A percentile compares a stretch with the other conserved stretches of the same genome.
phyloP scores from a whole-genome alignment of 352 stramenopile species.

The Chrysophaeum taylorii region DNA sequence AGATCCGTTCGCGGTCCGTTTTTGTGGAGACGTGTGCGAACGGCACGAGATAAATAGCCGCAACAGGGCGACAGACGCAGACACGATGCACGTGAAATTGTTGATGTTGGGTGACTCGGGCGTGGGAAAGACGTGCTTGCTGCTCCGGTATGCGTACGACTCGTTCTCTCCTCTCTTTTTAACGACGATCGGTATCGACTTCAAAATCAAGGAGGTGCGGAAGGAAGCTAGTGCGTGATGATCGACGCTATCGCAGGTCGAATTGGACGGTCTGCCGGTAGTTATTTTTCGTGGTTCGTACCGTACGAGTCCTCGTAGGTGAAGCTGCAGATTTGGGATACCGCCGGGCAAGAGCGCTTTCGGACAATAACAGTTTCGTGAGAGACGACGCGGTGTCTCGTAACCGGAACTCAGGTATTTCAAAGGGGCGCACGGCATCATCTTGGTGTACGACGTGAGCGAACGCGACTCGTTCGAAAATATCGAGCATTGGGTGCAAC shows the following conservation, averaged over 20 bases:
- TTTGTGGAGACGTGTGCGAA: too few species aligned
- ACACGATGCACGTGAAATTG: slow-evolving; percentile 96
- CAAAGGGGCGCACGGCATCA: slow-evolving; percentile 47
- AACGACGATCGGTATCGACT: slow-evolving; percentile 71
- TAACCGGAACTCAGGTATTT: slow-evolving; percentile 50
- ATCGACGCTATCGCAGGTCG: not conserved
- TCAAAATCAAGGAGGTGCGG: slow-evolving; percentile 73
- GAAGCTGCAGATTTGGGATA: slow-evolving; percentile 85
- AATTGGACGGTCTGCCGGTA: not conserved
- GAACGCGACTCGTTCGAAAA: slow-evolving; percentile 85
- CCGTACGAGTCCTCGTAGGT: slow-evolving; percentile 55
- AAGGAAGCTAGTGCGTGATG: slow-evolving; percentile 38
- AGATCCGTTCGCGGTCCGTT: too few species aligned
- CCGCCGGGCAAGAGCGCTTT: slow-evolving; percentile 85
- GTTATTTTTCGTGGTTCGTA: not conserved
- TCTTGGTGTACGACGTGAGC: slow-evolving; percentile 83
- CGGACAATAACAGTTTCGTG: slow-evolving; percentile 88
- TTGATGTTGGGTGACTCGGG: slow-evolving; percentile 90
- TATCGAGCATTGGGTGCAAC: slow-evolving; percentile 84
- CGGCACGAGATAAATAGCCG: too few species aligned
- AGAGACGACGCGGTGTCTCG: slow-evolving; percentile 33
- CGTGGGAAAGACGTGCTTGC: slow-evolving; percentile 64
- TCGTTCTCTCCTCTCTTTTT: slow-evolving; percentile 61
- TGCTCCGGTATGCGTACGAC: slow-evolving; percentile 61
- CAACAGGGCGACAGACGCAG: too few species aligned